phyloP scores from a whole-genome alignment of 805 yeast species.

The Candida andamanensis region DNA sequence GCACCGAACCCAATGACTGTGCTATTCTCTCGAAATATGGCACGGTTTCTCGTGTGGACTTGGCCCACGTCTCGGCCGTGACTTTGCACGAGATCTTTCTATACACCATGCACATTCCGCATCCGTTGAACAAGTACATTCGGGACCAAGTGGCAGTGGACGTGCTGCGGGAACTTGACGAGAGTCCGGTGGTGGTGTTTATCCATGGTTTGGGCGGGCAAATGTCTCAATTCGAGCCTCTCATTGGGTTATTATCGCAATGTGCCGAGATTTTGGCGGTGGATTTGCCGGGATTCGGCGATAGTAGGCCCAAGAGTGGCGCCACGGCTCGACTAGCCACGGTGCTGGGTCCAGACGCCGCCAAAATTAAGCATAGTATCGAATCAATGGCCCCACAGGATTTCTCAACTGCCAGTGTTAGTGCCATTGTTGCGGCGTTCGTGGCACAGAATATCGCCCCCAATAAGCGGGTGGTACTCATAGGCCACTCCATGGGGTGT shows the following conservation, averaged over 20 bases:
- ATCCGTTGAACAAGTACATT: conserved; percentile 38
- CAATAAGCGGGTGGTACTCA: conserved; percentile 39
- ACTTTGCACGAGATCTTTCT: conserved; percentile 32
- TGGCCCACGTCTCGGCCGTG: conserved; percentile 16
- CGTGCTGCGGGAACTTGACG: conserved; percentile 32
- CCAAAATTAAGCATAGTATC: conserved; percentile 24
- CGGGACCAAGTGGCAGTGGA: conserved; percentile 19
- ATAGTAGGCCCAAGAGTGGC: conserved; percentile 23
- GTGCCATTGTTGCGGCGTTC: conserved; percentile 32
- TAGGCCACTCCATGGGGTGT: conserved; percentile 78
- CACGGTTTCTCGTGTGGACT: conserved; percentile 32
- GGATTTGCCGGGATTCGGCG: conserved; percentile 90
- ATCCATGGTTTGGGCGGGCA: conserved; percentile 93
- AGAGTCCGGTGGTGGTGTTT: conserved; percentile 58
- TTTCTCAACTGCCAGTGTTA: conserved; percentile 39
- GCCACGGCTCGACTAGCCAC: conserved; percentile 15
- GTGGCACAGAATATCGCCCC: conserved; percentile 34
- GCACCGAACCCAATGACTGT: conserved; percentile 50
- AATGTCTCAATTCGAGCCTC: conserved; percentile 74
- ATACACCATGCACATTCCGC: conserved; percentile 43
- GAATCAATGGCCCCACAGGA: conserved; percentile 34
- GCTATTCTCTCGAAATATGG: conserved; percentile 48
- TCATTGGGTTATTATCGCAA: conserved; percentile 58
- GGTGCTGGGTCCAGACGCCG: conserved; percentile 27
- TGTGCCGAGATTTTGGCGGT: conserved; percentile 61